Conservation (phyloP, 2,329 filamentous ascomycete species). For the Aspergillus caelatus region DNA sequence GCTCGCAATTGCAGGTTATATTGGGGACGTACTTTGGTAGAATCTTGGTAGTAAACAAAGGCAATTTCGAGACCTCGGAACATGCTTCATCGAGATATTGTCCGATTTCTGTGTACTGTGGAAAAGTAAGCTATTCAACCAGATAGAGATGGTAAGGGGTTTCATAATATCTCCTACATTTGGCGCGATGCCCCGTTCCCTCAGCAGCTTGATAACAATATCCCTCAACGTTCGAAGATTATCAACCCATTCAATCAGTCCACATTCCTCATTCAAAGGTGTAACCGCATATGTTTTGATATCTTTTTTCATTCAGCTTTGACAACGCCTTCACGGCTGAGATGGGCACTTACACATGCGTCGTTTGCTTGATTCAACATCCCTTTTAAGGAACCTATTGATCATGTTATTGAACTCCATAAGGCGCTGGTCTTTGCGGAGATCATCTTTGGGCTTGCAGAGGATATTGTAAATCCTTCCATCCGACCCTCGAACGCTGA, state of each 20-base stretch:
- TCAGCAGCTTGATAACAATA: constrained; percentile 79
- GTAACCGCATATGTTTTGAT: constrained; percentile 98
- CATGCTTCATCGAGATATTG: constrained; percentile 67
- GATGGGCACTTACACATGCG: constrained; percentile 63
- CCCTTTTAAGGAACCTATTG: constrained; percentile 88
- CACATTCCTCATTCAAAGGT: constrained; percentile 95
- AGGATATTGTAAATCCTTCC: constrained; percentile 86
- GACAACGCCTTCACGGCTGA: constrained; percentile 3
- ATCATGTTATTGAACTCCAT: constrained; percentile 99
- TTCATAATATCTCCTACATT: constrained; percentile 41
- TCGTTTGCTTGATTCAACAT: constrained; percentile 85
- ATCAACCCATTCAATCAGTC: constrained; percentile 97
- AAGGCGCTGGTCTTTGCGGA: constrained; percentile 93
- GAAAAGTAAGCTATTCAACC: background rate
- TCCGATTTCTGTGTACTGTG: constrained; percentile 69
- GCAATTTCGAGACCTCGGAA: constrained; percentile 62
- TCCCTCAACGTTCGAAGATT: constrained; percentile 93
- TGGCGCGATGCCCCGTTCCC: constrained; percentile 67
- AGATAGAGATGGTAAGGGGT: background rate
- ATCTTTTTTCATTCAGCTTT: constrained; percentile 43
- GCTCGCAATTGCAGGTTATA: background rate
- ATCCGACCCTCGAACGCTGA: constrained; percentile 86
- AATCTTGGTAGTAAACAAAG: constrained; percentile 71
- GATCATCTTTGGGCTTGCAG: constrained; percentile 97
- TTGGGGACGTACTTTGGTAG: constrained; percentile 46